A percentile compares a stretch with the other conserved stretches of the same genome.
Evolutionary conservation across 2,329 filamentous ascomycete genomes (phyloP).

Genomic region (Botrytis byssoidea): DNA sequence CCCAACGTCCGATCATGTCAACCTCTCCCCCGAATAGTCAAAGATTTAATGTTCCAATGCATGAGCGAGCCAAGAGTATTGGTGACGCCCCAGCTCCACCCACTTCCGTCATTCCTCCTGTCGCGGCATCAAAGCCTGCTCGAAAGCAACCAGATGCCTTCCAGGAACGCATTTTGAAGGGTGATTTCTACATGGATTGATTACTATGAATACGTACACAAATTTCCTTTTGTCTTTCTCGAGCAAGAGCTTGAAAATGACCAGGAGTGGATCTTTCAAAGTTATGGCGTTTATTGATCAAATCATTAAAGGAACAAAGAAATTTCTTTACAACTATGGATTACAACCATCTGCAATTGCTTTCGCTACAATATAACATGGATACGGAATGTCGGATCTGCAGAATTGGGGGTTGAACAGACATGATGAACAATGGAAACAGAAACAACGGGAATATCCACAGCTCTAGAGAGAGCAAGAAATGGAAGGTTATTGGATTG

Average conservation of each 20-base stretch:
- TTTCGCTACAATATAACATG: not conserved
- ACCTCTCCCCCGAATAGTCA: constrained; percentile 48
- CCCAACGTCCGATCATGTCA: constrained; percentile 56
- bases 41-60: constrained; percentile 41
- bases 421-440: not conserved
- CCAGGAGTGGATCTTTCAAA: not conserved
- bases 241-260: constrained; percentile 5
- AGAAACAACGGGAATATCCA: not conserved
- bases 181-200: constrained; percentile 97
- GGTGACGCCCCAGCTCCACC: constrained; percentile 61
- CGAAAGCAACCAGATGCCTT: constrained; percentile 82
- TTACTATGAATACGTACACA: not conserved
- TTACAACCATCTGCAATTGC: not conserved
- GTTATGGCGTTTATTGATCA: not conserved
- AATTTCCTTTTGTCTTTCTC: constrained; percentile 7
- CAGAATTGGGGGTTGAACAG: not conserved
- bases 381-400: not conserved
- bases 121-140: constrained; percentile 42
- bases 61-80: constrained; percentile 70
- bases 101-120: constrained; percentile 44
- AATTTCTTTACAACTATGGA: not conserved
- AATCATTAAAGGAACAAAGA: not conserved
- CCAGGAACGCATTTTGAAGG: constrained; percentile 95
- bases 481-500: not conserved
- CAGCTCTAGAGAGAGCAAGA: constrained; percentile 5